Conservation (phyloP, 305 asterid genomes). For the Striga hermonthica region DNA sequence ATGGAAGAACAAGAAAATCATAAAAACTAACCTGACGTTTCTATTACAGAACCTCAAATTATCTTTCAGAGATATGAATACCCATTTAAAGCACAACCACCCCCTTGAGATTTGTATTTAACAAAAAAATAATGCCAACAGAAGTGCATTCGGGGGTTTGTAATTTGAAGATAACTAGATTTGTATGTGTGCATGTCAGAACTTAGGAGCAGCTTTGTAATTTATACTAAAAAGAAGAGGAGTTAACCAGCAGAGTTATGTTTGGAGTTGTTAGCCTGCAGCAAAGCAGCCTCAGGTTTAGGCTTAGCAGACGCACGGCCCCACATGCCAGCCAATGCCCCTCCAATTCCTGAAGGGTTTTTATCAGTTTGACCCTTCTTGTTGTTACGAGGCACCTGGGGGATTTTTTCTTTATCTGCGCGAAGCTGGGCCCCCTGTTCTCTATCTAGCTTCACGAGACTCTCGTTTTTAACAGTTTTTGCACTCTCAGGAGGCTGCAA, state of each 20-base stretch:
- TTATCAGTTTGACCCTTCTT: conserved; percentile 54
- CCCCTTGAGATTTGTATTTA: too few relatives aligned
- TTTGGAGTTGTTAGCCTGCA: conserved; percentile 38
- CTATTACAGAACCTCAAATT: too few relatives aligned
- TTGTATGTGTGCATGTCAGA: too few relatives aligned
- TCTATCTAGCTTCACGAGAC: conserved; percentile 34
- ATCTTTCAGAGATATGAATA: too few relatives aligned
- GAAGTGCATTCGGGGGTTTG: too few relatives aligned
- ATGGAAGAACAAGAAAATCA: not conserved
- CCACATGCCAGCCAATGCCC: conserved; percentile 89
- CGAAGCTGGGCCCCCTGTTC: conserved; percentile 41
- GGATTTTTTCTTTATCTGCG: conserved; percentile 49
- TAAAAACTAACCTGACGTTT: too few relatives aligned
- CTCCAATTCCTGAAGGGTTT: conserved; percentile 56
- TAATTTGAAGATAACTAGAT: too few relatives aligned
- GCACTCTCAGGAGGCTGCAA: conserved; percentile 38
- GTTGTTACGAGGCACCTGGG: conserved; percentile 44
- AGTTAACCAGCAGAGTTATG: conserved; percentile 57
- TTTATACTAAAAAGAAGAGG: conserved; percentile 2
- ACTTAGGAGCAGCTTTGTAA: not conserved
- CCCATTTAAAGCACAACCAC: too few relatives aligned
- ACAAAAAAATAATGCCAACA: too few relatives aligned
- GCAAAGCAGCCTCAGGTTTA: conserved; percentile 44
- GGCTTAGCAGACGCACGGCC: conserved; percentile 71
- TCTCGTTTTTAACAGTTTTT: conserved; percentile 48